phyloP scores from a whole-genome alignment of 2,329 filamentous ascomycete genomes.

The Pezizomycotina sp. region DNA sequence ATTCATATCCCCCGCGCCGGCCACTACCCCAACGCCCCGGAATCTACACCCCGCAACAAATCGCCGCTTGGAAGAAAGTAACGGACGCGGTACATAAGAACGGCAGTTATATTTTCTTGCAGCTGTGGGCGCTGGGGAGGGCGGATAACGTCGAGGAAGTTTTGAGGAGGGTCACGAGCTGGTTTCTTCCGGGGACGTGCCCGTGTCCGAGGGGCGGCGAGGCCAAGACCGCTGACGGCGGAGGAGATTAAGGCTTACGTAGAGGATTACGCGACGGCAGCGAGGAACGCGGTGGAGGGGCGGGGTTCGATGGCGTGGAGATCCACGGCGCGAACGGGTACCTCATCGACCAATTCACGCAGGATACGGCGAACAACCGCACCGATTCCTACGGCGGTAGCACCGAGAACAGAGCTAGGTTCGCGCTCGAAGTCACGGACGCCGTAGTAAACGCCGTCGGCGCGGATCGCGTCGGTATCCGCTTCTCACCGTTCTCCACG shows the following conservation, averaged over 20 bases:
- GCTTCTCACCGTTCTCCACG: conserved; percentile 43
- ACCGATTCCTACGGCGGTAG: conserved; percentile 50
- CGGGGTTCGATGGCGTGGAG: no score
- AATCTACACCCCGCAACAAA: conserved; percentile 41
- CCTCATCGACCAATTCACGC: conserved; percentile 41
- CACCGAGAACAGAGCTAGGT: conserved; percentile 49
- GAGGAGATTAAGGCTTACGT: no score
- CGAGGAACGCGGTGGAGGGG: no score
- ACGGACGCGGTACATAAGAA: conserved; percentile 47
- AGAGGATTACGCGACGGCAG: no score
- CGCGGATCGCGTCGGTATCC: conserved; percentile 38
- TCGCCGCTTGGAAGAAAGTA: conserved; percentile 43
- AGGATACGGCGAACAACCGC: conserved; percentile 37
- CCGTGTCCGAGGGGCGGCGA: no score
- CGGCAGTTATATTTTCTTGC: conserved; percentile 43
- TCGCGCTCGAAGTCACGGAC: conserved; percentile 40
- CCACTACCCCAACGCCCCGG: conserved; percentile 40
- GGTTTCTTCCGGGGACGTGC: no score
- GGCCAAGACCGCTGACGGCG: no score
- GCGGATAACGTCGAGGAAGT: no score
- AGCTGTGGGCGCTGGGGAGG: no score
- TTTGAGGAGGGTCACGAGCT: no score
- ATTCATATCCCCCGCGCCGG: conserved; percentile 35
- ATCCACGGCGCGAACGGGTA: conserved; percentile 44
- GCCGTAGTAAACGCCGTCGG: conserved; percentile 38